Base-by-base conservation (phyloP, 768 basidiomycete species). In the Mycena galopus region DNA sequence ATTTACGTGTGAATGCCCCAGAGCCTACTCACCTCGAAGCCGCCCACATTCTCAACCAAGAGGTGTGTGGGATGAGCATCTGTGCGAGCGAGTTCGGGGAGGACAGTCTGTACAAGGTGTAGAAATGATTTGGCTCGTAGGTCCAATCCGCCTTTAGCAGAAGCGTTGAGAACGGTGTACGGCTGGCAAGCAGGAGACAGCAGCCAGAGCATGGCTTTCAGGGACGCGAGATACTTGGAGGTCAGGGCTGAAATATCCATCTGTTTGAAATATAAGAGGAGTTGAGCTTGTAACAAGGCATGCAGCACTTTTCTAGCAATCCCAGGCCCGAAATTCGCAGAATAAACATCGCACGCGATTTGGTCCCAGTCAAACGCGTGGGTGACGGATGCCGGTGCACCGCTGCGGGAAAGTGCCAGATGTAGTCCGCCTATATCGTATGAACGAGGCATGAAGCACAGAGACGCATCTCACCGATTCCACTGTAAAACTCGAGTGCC, bases 331-430 rank as follows among this genome's bases (percentile, higher is more conserved):
- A 90, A 82, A 80, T 95, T 94, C 23, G 86, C 85, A 23, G 81
- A 81, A 79, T 96, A 95, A 21, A 94, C 93, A 65, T 86, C 86
- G 75, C 90, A 92, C 39, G 93, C 93, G 23, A 84, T 85, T 75
- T 90, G 93, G 82, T 95, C 94, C 93, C 94, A 94, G 79, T 95
- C 94, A 77, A 91, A 94, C n/a, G 94, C 93, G 71, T 87, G 88
- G 7, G 91, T 82, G 35, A 93, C 85, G 0, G 80, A 75, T 6
- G 84, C 89, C 23, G 83, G 75, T 55, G 88, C 81, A 12, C 75
- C 77, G 75, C 90, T 91, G 61, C 88, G 86, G 55, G 82, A 77
- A 21, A 95, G 84, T 8, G 93, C 94, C 29, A 88, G 83, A 82
- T 93, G 92, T 7, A 95, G 84, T 9, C 94, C 94, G 29, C 93